Evolutionary conservation across 2,329 filamentous ascomycete species (phyloP), one percentile per base, ranked within the genome.

Genomic region (Colletotrichum filicis): DNA sequence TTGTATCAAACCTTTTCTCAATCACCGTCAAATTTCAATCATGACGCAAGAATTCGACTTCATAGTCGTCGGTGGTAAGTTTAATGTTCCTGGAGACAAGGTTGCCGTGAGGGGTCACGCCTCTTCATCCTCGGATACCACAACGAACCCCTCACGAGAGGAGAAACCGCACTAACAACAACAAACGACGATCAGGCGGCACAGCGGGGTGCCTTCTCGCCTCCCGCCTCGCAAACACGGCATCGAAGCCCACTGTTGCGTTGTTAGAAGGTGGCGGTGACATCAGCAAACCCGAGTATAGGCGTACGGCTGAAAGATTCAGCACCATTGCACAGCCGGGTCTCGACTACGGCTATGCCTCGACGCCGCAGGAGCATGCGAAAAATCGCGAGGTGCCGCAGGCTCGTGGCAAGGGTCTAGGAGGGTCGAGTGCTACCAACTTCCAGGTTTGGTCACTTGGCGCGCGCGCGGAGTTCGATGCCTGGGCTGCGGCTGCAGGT

Each of bases 181-280:
- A 4, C 19, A 11, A 9, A 49, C 42, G 42, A 24, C 24, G 24
- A 55, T 26, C n/a, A 90, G 90, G 85, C 73, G 91, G 91, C n/a
- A 88, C 91, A 2, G 85, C 91, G 8, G 91, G 91, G 8, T 87
- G 87, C 61, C 82, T 87, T 1, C 77, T 92, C 16, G 91, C 91
- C 0, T 81, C 86, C 1, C 81, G 83, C 1, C 85, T 93, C 4
- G 85, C 89, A 2, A 79, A 82, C 22, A 82, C 87, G 0, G 49
- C 82, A 0, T 82, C 83, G 46, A 82, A 80, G 9, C 91, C 90
- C 0, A 83, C 78, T 0, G 86, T 93, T 1, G 85, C 92, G 1
- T 84, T 93, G 1, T 80, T 93, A 2, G 91, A 93, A 79, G 91
- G 90, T 1, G 91, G 91, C 12, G 81, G 83, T 1, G 61, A 76